Percentiles rank a stretch among this genome's conserved stretches.
Evolutionary conservation across 1,139 yeast genomes (phyloP).

Genomic region (Geotrichum siamense): DNA sequence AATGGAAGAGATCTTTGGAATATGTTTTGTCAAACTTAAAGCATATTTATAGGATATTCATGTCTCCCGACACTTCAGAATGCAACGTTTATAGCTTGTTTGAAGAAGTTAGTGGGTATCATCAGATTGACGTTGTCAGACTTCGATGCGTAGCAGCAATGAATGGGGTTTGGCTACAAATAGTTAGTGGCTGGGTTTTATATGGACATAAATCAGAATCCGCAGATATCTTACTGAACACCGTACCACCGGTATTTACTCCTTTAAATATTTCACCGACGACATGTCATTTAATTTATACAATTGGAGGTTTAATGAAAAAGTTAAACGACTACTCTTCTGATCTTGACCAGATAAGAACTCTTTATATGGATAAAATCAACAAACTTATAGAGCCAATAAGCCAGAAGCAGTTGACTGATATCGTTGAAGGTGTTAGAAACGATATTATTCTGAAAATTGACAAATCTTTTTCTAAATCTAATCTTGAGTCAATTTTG

Average conservation of each 20-base stretch:
- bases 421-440: slow-evolving; percentile 19
- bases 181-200: slow-evolving; percentile 26
- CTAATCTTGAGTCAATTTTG: slow-evolving; percentile 18
- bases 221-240: slow-evolving; percentile 10
- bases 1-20: slow-evolving; percentile 6
- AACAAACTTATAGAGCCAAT: slow-evolving; percentile 20
- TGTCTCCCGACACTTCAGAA: slow-evolving; percentile 4
- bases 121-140: slow-evolving; percentile 21
- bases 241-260: slow-evolving; percentile 7
- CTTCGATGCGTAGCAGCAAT: slow-evolving; percentile 22
- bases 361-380: slow-evolving; percentile 13
- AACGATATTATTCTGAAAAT: slow-evolving; percentile 21
- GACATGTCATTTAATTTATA: slow-evolving; percentile 12
- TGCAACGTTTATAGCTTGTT: slow-evolving; percentile 13
- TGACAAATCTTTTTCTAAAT: slow-evolving; percentile 21
- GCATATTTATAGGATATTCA: slow-evolving; percentile 2
- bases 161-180: slow-evolving; percentile 25
- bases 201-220: slow-evolving; percentile 22
- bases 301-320: slow-evolving; percentile 15
- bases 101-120: slow-evolving; percentile 22
- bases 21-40: slow-evolving; percentile 7
- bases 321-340: slow-evolving; percentile 7
- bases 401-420: slow-evolving; percentile 18
- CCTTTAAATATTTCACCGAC: slow-evolving; percentile 14
- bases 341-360: slow-evolving; percentile 9